Evolutionary conservation across 176 grass and related monocot species (phyloP), one percentile per base, ranked within the genome.

Genomic region (Tuctoria greenei): DNA sequence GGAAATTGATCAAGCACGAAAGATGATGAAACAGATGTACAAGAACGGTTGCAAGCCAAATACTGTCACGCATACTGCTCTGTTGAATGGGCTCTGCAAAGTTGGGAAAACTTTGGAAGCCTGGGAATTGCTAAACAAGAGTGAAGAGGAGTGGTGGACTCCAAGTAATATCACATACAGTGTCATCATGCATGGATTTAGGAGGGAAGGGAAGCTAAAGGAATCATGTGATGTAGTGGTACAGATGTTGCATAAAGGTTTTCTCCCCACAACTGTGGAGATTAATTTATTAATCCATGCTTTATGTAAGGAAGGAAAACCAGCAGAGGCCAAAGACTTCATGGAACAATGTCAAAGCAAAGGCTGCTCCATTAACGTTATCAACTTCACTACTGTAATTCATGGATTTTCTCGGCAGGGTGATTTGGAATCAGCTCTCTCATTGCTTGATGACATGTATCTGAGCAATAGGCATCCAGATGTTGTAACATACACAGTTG

Each of bases 331-430:
- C 13, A 97, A 93, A 79, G 84, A 63, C 46, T 97, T 97, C 77
- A 91, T 97, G 95, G 91, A 97, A 61, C 75, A 82, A 63, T 97
- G 95, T 72, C 91, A 93, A 66, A 91, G 86, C 63, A 97, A 93
- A 63, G 95, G 91, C 18, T 92, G 91, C 61, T 52, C 79, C 20
- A 87, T 98, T 76, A 98, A 90, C 90, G 95, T 98, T 67, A 79
- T 98, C 35, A 98, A 92, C 80, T 98, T 98, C 59, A 98, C 95
- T 28, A 94, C 95, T 66, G 84, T 94, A 64, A 98, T 98, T 67
- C 86, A 98, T 88, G 91, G 95, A 64, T 98, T 98, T 86, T 90
- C 84, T 74, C 42, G 73, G 63, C 80, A 92, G 60, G 88, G 79
- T 58, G 95, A 98, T 86, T 73, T 92, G 79, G 91, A 92, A 66